Conservation (phyloP, 2,329 filamentous ascomycete species). For the Aspergillus sp. region DNA sequence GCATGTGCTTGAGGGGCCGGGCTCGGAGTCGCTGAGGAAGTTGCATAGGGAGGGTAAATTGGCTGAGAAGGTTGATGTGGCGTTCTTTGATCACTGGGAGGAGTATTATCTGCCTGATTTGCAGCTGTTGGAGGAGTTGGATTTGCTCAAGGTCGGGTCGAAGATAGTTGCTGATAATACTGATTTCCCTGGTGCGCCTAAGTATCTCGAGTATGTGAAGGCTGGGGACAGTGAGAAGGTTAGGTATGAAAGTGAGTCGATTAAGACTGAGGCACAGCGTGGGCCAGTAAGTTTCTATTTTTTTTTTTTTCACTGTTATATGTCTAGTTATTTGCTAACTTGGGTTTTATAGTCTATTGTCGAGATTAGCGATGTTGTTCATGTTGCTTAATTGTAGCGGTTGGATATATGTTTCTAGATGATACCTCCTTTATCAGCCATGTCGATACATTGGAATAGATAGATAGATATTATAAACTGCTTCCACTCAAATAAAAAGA, state of each 20-base stretch:
- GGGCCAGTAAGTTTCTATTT: slow-evolving; percentile 8
- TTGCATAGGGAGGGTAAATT: slow-evolving; percentile 23
- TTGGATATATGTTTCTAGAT: no score
- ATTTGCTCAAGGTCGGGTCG: slow-evolving; percentile 26
- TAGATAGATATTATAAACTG: no score
- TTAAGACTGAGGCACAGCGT: slow-evolving; percentile 3
- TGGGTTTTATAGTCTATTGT: slow-evolving; percentile 12
- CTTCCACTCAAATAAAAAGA: no score
- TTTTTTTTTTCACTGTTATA: background rate
- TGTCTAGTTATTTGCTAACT: background rate
- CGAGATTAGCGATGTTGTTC: slow-evolving; percentile 12
- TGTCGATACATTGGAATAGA: no score
- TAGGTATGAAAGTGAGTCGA: slow-evolving; percentile 19
- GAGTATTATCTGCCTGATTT: slow-evolving; percentile 33
- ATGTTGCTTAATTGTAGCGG: no score
- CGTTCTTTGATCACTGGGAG: slow-evolving; percentile 36
- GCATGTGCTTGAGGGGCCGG: slow-evolving; percentile 29
- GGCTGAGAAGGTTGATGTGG: slow-evolving; percentile 24
- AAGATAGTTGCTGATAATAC: slow-evolving; percentile 37
- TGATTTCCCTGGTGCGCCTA: slow-evolving; percentile 35
- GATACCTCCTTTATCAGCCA: no score
- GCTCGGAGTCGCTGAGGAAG: slow-evolving; percentile 22
- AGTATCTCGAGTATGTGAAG: slow-evolving; percentile 37
- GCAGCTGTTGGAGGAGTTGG: slow-evolving; percentile 27
- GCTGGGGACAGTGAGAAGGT: slow-evolving; percentile 15